phyloP scores from a whole-genome alignment of 73 alveolate species.

The Chromera velia region DNA sequence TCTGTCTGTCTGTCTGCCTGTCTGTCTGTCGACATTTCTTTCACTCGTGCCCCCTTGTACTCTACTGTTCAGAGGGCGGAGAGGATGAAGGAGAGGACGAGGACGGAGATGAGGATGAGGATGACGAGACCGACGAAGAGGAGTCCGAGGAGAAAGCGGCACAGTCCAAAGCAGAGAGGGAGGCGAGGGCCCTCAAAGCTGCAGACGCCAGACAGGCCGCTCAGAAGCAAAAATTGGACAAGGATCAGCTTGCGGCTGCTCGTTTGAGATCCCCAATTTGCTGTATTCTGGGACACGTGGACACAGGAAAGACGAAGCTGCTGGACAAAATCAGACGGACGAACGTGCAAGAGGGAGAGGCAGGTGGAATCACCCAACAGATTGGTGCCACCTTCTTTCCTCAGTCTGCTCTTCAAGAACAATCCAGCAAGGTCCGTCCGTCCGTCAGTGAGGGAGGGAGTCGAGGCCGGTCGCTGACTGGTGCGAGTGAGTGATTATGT shows the following conservation, averaged over 20 bases:
- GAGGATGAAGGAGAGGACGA: slow-evolving; percentile 59
- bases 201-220: slow-evolving; percentile 33
- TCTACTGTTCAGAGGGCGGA: slow-evolving; percentile 12
- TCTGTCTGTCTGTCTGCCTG: no score
- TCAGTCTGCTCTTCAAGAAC: slow-evolving; percentile 37
- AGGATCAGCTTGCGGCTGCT: slow-evolving; percentile 51
- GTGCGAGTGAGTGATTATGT: background rate
- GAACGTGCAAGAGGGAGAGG: slow-evolving; percentile 93
- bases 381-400: slow-evolving; percentile 99
- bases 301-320: slow-evolving; percentile 97
- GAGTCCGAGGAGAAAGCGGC: slow-evolving; percentile 55
- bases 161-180: slow-evolving; percentile 41
- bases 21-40: no score
- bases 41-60: slow-evolving; percentile 7
- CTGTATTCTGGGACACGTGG: slow-evolving; percentile 97
- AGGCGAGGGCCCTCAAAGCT: slow-evolving; percentile 51
- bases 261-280: slow-evolving; percentile 71
- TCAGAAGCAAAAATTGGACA: slow-evolving; percentile 55
- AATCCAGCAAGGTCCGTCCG: slow-evolving; percentile 20
- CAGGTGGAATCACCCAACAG: slow-evolving; percentile 99
- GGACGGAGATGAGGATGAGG: slow-evolving; percentile 55
- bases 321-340: slow-evolving; percentile 96
- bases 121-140: slow-evolving; percentile 50
- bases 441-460: slow-evolving; percentile 23
- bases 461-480: background rate